phyloP scores from a whole-genome alignment of 2,329 filamentous ascomycete species.

The Cylindrodendrum hubeiense region DNA sequence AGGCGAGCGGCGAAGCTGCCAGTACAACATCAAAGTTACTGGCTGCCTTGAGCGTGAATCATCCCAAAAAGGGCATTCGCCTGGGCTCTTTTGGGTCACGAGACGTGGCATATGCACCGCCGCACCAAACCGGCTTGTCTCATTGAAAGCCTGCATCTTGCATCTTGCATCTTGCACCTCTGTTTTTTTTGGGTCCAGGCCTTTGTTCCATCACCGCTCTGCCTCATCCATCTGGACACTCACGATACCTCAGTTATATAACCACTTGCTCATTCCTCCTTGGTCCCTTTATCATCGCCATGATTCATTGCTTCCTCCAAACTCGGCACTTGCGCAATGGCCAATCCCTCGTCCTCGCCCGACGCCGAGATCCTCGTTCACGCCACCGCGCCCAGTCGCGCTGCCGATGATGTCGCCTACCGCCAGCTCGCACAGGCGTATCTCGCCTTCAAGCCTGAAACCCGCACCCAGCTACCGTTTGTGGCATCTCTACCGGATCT shows the following conservation, averaged over 20 bases:
- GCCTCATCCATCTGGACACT: slow-evolving; percentile 8
- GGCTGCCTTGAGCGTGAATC: slow-evolving; percentile 1
- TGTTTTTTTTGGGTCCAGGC: slow-evolving; percentile 6
- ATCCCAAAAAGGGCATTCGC: slow-evolving; percentile 8
- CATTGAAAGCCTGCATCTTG: neutral
- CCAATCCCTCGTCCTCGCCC: slow-evolving; percentile 33
- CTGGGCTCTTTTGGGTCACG: neutral
- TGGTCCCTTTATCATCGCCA: slow-evolving; percentile 29
- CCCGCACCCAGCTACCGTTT: slow-evolving; percentile 25
- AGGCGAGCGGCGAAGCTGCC: neutral
- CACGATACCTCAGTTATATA: neutral
- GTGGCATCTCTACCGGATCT: slow-evolving; percentile 2
- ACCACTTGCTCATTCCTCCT: slow-evolving; percentile 1
- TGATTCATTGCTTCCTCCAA: slow-evolving; percentile 34
- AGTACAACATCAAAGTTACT: neutral
- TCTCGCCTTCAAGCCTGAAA: slow-evolving; percentile 57
- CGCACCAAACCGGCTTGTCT: neutral
- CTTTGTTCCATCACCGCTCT: neutral
- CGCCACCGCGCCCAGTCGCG: slow-evolving; percentile 63
- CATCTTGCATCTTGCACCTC: neutral
- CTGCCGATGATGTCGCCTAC: slow-evolving; percentile 62
- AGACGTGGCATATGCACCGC: neutral
- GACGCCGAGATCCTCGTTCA: slow-evolving; percentile 69
- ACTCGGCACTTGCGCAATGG: slow-evolving; percentile 39
- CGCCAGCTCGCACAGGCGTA: slow-evolving; percentile 64